Conservation (phyloP, 495 filamentous ascomycete genomes). For the Talaromyces trachyspermus region DNA sequence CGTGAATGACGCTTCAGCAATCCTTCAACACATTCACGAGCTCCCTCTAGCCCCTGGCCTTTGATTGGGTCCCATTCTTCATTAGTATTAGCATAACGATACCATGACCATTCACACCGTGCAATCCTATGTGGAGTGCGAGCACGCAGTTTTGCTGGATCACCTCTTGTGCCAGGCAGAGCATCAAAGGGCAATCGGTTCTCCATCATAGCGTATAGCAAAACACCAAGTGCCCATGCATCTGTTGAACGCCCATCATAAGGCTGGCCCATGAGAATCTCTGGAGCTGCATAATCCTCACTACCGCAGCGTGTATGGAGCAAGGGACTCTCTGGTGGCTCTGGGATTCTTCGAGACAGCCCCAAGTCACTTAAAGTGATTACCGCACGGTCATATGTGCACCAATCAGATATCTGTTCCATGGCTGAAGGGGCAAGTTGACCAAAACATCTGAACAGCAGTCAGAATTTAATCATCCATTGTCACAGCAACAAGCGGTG, state of each 20-base stretch:
- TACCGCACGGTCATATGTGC: constrained; percentile 67
- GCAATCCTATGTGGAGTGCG: constrained; percentile 90
- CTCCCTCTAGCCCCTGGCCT: constrained; percentile 59
- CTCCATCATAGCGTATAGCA: constrained; percentile 91
- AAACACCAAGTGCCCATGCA: constrained; percentile 89
- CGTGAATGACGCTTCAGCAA: constrained; percentile 72
- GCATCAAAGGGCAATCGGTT: constrained; percentile 88
- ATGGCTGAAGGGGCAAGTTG: constrained; percentile 60
- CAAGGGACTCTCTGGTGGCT: constrained; percentile 59
- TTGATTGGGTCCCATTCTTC: constrained; percentile 59
- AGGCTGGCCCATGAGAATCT: constrained; percentile 88
- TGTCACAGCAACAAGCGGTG: constrained; percentile 1
- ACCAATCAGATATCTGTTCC: constrained; percentile 50
- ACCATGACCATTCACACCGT: constrained; percentile 89
- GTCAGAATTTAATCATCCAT: constrained; percentile 25
- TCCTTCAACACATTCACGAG: constrained; percentile 71
- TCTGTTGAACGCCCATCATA: constrained; percentile 93
- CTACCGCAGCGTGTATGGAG: constrained; percentile 87
- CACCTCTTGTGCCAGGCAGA: constrained; percentile 62
- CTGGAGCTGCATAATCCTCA: constrained; percentile 94
- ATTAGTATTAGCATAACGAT: constrained; percentile 66
- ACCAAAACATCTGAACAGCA: constrained; percentile 69
- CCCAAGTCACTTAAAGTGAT: constrained; percentile 89
- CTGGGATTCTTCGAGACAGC: constrained; percentile 73
- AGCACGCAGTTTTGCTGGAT: constrained; percentile 59